These are phyloP conservation scores for Neopestalotiopsis sp. DNA, from an alignment of 2,329 filamentous ascomycete genomes.

Conservation along the genomic window DNA sequence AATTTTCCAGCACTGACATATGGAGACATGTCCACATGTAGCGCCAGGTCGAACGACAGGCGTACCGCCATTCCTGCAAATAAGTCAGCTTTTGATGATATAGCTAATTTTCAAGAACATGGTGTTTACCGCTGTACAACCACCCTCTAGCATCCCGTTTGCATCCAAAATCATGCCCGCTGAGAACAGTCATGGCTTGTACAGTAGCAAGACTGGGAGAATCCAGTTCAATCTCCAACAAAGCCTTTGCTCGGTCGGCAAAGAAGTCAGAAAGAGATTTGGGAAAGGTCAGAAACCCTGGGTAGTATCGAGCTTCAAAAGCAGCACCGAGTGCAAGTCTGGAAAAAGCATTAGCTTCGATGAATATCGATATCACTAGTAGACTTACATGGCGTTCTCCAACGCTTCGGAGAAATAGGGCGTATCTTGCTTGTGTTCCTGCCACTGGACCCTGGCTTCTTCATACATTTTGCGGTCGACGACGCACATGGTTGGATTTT, in stretches of 20 bases:
- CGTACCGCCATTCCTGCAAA: conserved; percentile 33
- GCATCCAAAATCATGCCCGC: conserved; percentile 47
- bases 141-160: conserved; percentile 50
- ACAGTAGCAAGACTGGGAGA: conserved; percentile 51
- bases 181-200: conserved; percentile 50
- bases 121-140: conserved; percentile 45
- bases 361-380: not conserved
- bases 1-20: conserved; percentile 31
- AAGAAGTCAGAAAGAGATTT: conserved; percentile 44
- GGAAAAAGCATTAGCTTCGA: too few species aligned
- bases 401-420: conserved; percentile 17
- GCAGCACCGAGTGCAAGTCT: conserved; percentile 47
- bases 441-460: conserved; percentile 11
- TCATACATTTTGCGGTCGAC: conserved; percentile 15
- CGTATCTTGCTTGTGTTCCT: conserved; percentile 1
- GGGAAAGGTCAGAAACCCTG: conserved; percentile 44
- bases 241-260: conserved; percentile 46
- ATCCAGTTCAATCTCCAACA: conserved; percentile 52
- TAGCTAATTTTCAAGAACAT: conserved; percentile 19
- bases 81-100: conserved; percentile 1
- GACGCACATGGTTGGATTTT: conserved; percentile 15
- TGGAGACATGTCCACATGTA: conserved; percentile 31
- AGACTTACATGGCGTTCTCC: conserved; percentile 18
- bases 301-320: conserved; percentile 47
- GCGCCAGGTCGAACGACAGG: conserved; percentile 31